Evolutionary conservation across 2,329 filamentous ascomycete species (phyloP).

Genomic region (Tolypocladium paradoxum): DNA sequence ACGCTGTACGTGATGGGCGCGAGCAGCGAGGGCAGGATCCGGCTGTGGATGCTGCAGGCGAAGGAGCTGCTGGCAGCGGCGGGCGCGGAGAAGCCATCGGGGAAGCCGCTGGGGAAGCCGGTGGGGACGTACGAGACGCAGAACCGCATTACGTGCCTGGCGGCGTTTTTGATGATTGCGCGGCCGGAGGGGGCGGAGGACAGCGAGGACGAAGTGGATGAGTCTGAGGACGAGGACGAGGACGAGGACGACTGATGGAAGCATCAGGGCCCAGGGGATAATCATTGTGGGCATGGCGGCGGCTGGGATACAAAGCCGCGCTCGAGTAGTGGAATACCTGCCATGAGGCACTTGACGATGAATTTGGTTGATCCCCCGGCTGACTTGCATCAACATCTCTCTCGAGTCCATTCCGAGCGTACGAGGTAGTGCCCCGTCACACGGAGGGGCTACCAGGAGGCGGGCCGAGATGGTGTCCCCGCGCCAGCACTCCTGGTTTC

Average conservation of each 20-base stretch:
- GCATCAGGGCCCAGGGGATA: not conserved
- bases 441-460: no score
- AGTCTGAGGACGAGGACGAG: slow-evolving; percentile 26
- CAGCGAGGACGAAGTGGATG: slow-evolving; percentile 40
- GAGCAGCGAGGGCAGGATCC: slow-evolving; percentile 77
- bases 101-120: slow-evolving; percentile 46
- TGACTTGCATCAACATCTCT: not conserved
- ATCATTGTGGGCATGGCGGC: not conserved
- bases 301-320: not conserved
- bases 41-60: slow-evolving; percentile 57
- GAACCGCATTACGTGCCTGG: slow-evolving; percentile 81
- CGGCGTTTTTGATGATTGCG: slow-evolving; percentile 74
- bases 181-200: slow-evolving; percentile 50
- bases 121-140: slow-evolving; percentile 74
- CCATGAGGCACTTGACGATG: not conserved
- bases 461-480: not conserved
- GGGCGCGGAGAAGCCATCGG: slow-evolving; percentile 9
- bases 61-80: slow-evolving; percentile 26
- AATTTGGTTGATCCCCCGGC: not conserved
- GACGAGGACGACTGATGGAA: slow-evolving; percentile 1
- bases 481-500: no score
- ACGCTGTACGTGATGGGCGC: slow-evolving; percentile 55
- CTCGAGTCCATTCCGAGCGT: no score
- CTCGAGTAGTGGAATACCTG: not conserved
- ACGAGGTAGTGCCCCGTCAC: no score